Percentiles rank a stretch among this genome's conserved stretches.
phyloP scores from a whole-genome alignment of 192 early-diverging fungal species.

The Mortierella alpina region DNA sequence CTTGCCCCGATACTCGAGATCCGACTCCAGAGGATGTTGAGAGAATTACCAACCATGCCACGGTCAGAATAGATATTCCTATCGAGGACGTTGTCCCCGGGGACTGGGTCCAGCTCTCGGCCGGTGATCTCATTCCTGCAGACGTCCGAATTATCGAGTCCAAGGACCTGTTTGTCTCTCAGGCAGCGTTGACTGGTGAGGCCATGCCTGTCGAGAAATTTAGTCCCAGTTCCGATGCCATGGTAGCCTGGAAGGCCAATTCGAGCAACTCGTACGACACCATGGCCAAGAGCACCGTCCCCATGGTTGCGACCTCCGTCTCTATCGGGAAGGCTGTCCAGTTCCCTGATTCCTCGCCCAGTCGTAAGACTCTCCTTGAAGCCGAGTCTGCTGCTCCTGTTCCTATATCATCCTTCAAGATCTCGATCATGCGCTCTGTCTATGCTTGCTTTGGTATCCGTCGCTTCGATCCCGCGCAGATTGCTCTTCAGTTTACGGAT shows the following conservation, averaged over 20 bases:
- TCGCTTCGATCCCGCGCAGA: constrained; percentile 17
- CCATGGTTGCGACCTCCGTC: constrained; percentile 15
- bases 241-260: constrained; percentile 2
- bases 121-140: constrained; percentile 57
- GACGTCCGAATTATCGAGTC: constrained; percentile 55
- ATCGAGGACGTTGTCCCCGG: constrained; percentile 58
- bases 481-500: not conserved
- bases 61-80: constrained; percentile 41
- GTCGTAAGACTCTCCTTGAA: too few species aligned
- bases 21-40: constrained; percentile 46
- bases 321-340: constrained; percentile 7
- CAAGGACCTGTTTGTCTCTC: constrained; percentile 61
- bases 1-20: constrained; percentile 39
- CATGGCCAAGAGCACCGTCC: constrained; percentile 12
- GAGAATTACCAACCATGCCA: constrained; percentile 25
- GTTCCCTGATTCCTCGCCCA: not conserved
- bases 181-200: constrained; percentile 60
- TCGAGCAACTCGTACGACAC: constrained; percentile 16
- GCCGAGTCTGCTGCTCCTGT: not conserved
- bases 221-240: constrained; percentile 14
- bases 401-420: constrained; percentile 10
- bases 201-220: constrained; percentile 62
- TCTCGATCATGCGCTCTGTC: constrained; percentile 8
- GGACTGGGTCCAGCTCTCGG: constrained; percentile 56
- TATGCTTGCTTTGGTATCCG: constrained; percentile 44